These are phyloP conservation scores for Eimeria necatrix DNA, from an alignment of 169 alveolate species.

Conservation along the genomic window DNA sequence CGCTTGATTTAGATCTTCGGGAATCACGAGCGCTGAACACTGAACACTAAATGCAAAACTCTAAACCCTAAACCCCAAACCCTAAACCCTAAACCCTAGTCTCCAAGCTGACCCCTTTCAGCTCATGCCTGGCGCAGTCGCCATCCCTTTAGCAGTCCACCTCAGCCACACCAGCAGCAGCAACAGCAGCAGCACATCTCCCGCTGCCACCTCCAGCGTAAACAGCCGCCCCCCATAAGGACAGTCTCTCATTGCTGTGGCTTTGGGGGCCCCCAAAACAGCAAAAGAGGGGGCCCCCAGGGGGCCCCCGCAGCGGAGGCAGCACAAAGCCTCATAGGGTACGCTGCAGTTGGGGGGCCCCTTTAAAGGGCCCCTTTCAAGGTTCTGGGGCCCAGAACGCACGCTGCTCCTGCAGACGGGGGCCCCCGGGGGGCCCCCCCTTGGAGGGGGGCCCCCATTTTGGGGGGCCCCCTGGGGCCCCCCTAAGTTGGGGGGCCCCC, in stretches of 20 bases:
- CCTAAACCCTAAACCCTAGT: slow-evolving; percentile 13
- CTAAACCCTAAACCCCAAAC: too few species aligned
- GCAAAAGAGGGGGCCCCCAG: neutral
- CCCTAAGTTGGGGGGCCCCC: neutral
- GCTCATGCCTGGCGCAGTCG: neutral
- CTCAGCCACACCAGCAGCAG: neutral
- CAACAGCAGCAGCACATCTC: neutral
- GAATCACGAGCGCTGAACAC: neutral
- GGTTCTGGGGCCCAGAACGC: too few species aligned
- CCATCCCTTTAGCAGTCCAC: too few species aligned
- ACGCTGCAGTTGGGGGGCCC: neutral
- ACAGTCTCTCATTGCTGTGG: neutral
- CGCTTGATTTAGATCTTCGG: neutral
- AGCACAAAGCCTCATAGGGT: neutral
- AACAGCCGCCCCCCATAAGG: neutral
- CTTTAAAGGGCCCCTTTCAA: too few species aligned
- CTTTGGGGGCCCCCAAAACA: neutral
- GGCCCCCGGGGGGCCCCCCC: neutral
- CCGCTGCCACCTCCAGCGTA: neutral
- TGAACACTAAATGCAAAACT: slow-evolving; percentile 23
- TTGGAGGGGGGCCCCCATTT: neutral
- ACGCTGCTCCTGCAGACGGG: slow-evolving; percentile 4
- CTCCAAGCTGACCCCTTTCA: neutral
- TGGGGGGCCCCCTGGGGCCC: neutral
- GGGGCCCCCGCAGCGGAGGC: neutral